These are phyloP conservation scores for Cryptosporidium tyzzeri DNA, from an alignment of 169 alveolate species.

Conservation along the genomic window DNA sequence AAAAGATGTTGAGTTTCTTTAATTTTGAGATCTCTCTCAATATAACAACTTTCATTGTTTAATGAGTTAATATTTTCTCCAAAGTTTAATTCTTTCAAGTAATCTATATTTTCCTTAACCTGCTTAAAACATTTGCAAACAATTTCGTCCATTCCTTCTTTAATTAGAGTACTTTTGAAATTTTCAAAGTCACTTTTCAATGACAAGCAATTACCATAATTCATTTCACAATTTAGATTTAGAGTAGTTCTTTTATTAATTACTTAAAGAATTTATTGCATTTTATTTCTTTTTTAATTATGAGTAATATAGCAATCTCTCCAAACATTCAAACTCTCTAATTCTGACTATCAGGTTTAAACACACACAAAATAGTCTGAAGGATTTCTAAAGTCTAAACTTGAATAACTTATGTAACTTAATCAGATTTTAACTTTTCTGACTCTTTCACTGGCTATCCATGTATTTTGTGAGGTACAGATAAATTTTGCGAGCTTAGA, in stretches of 20 bases:
- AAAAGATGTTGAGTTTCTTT: slow-evolving; percentile 62
- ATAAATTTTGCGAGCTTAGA: slow-evolving; percentile 18
- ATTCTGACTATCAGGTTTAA: neutral
- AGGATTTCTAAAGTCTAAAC: neutral
- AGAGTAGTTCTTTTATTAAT: neutral
- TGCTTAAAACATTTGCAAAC: slow-evolving; percentile 35
- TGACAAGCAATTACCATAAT: slow-evolving; percentile 19
- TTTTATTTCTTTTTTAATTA: neutral
- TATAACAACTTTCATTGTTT: slow-evolving; percentile 34
- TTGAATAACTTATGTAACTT: neutral
- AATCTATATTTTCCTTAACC: slow-evolving; percentile 50
- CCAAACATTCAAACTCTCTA: neutral
- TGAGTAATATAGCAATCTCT: neutral
- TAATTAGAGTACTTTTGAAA: slow-evolving; percentile 18
- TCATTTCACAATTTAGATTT: slow-evolving; percentile 8
- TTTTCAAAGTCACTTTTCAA: slow-evolving; percentile 20
- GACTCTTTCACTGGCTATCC: neutral
- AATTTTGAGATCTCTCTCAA: slow-evolving; percentile 46
- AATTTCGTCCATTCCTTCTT: slow-evolving; percentile 51
- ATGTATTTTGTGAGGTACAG: slow-evolving; percentile 39
- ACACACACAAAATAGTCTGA: neutral
- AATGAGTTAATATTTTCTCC: slow-evolving; percentile 31
- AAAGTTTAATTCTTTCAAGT: neutral
- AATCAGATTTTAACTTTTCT: neutral
- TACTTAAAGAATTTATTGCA: slow-evolving; percentile 14